phyloP scores from a whole-genome alignment of 1,139 yeast genomes.

The Kurtzmaniella quercitrusa region DNA sequence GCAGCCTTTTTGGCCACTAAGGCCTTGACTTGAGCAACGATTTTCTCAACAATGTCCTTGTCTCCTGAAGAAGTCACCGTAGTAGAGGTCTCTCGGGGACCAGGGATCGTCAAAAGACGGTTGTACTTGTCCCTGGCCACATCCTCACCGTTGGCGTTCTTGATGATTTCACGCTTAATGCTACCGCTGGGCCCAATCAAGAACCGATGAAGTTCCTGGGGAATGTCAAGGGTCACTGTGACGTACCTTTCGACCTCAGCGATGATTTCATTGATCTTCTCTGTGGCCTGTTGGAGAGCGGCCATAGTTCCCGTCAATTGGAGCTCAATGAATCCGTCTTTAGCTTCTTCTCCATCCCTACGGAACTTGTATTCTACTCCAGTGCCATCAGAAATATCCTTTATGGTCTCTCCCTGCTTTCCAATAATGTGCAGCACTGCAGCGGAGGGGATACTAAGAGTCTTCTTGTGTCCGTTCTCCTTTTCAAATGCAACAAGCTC shows the following conservation, averaged over 20 bases:
- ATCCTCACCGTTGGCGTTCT: constrained; percentile 74
- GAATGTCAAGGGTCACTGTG: constrained; percentile 61
- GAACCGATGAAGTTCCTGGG: constrained; percentile 73
- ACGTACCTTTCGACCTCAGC: constrained; percentile 64
- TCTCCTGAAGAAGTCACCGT: constrained; percentile 73
- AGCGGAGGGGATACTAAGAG: constrained; percentile 61
- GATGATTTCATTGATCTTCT: constrained; percentile 59
- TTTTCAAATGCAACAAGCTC: constrained; percentile 84
- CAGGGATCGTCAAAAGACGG: constrained; percentile 72
- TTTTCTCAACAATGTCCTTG: constrained; percentile 64
- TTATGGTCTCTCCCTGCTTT: constrained; percentile 78
- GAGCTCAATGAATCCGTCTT: constrained; percentile 49
- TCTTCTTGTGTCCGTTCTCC: constrained; percentile 73
- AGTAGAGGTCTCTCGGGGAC: constrained; percentile 59
- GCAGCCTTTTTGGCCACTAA: constrained; percentile 67
- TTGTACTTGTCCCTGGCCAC: constrained; percentile 42
- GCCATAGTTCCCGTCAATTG: constrained; percentile 76
- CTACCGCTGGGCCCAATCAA: constrained; percentile 83
- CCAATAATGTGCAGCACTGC: constrained; percentile 87
- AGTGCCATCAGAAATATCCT: constrained; percentile 74
- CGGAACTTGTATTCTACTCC: constrained; percentile 71
- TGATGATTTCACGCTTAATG: constrained; percentile 67
- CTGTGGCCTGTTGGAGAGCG: constrained; percentile 73
- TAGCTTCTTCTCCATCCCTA: constrained; percentile 44
- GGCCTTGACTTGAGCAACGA: constrained; percentile 59